These are phyloP conservation scores for Fusarium poae DNA, from an alignment of 2,329 filamentous ascomycete species.

Conservation along the genomic window DNA sequence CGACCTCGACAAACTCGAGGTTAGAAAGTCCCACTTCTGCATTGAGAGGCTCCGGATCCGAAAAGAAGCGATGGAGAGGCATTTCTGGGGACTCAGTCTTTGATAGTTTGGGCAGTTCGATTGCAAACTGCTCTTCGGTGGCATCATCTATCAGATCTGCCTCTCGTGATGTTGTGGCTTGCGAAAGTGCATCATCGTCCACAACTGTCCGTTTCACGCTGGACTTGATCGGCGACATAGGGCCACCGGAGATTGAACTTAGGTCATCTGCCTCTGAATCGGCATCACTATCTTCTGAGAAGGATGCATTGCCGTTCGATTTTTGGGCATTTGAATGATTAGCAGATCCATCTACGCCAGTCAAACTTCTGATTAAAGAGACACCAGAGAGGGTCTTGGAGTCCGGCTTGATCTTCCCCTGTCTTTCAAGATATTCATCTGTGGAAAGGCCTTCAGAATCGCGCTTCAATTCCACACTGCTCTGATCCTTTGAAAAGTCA, in stretches of 20 bases:
- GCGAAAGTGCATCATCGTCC: conserved; percentile 68
- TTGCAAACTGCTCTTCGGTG: conserved; percentile 60
- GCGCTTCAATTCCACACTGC: conserved; percentile 49
- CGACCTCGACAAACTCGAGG: conserved; percentile 74
- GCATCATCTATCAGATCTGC: conserved; percentile 60
- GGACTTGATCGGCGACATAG: conserved; percentile 64
- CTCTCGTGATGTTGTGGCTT: conserved; percentile 66
- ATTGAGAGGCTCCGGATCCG: conserved; percentile 68
- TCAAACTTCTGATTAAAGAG: conserved; percentile 48
- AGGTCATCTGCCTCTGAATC: conserved; percentile 69
- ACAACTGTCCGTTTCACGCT: conserved; percentile 60
- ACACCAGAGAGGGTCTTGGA: conserved; percentile 48
- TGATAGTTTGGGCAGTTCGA: conserved; percentile 64
- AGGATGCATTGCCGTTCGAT: conserved; percentile 55
- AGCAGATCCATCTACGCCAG: conserved; percentile 45
- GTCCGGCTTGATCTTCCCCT: conserved; percentile 58
- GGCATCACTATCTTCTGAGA: conserved; percentile 64
- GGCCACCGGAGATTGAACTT: conserved; percentile 64
- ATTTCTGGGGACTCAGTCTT: conserved; percentile 64
- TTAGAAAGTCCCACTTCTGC: conserved; percentile 63
- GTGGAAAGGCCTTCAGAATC: conserved; percentile 57
- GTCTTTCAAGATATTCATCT: conserved; percentile 63
- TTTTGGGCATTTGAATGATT: conserved; percentile 55
- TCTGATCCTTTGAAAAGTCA: conserved; percentile 56
- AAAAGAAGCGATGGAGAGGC: conserved; percentile 68